phyloP scores from a whole-genome alignment of 2,329 filamentous ascomycete species.

The Paracamarosporium sp. region DNA sequence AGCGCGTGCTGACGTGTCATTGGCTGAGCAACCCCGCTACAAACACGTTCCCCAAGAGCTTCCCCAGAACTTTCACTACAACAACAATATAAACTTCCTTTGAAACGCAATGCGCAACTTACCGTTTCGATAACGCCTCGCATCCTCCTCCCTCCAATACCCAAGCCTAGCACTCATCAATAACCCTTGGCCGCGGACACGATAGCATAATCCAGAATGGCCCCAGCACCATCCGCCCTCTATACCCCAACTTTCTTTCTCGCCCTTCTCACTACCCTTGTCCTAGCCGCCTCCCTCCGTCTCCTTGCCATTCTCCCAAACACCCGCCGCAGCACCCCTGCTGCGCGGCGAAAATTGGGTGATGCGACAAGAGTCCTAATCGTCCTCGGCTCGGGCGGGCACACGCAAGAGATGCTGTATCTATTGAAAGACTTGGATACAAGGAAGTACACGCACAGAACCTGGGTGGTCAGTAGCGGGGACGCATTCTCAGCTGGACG shows the following conservation, averaged over 20 bases:
- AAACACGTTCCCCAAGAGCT: background rate
- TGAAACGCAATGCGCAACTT: background rate
- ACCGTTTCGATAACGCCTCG: background rate
- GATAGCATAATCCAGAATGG: slow-evolving; percentile 11
- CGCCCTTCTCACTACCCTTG: slow-evolving; percentile 40
- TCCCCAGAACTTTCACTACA: background rate
- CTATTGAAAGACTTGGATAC: slow-evolving; percentile 70
- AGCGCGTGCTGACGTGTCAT: background rate
- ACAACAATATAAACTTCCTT: background rate
- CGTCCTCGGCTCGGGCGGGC: slow-evolving; percentile 89
- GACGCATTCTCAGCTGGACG: slow-evolving; percentile 74
- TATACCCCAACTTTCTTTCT: slow-evolving; percentile 37
- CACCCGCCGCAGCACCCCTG: slow-evolving; percentile 17
- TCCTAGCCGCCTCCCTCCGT: slow-evolving; percentile 45
- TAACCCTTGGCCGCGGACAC: too few relatives aligned
- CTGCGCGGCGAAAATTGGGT: slow-evolving; percentile 29
- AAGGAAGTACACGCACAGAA: slow-evolving; percentile 65
- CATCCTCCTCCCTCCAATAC: background rate
- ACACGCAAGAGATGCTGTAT: slow-evolving; percentile 92
- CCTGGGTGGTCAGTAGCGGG: slow-evolving; percentile 80
- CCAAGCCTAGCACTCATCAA: background rate
- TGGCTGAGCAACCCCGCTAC: background rate
- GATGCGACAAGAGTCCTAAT: slow-evolving; percentile 70
- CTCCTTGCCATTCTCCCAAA: slow-evolving; percentile 48
- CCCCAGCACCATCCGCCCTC: slow-evolving; percentile 19